A percentile compares a stretch with the other conserved stretches of the same genome.
phyloP scores from a whole-genome alignment of 2,329 filamentous ascomycete genomes.

The Nemania bipapillata region DNA sequence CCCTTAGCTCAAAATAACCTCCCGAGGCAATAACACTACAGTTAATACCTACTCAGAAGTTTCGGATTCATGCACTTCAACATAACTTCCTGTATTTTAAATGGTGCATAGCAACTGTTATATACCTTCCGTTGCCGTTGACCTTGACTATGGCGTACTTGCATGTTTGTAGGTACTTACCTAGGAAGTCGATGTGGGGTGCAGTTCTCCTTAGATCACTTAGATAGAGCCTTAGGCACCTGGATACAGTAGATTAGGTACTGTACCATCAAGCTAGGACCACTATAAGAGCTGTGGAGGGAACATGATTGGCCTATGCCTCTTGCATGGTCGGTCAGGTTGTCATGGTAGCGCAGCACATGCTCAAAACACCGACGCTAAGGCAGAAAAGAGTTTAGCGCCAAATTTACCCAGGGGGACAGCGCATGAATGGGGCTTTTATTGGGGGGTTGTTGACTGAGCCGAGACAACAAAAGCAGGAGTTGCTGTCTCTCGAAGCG shows the following conservation, averaged over 20 bases:
- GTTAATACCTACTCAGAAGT: background rate
- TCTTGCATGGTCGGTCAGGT: slow-evolving; percentile 29
- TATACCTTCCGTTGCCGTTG: background rate
- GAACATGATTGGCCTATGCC: slow-evolving; percentile 23
- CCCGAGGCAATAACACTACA: background rate
- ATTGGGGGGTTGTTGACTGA: slow-evolving; percentile 42
- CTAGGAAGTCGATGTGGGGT: slow-evolving; percentile 3
- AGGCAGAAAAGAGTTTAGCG: slow-evolving; percentile 32
- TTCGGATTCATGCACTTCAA: background rate
- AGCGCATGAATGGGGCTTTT: slow-evolving; percentile 37
- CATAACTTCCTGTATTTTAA: background rate
- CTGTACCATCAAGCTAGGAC: background rate
- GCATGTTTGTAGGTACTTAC: no score
- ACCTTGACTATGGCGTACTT: background rate
- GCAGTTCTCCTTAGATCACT: slow-evolving; percentile 10
- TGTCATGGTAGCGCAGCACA: slow-evolving; percentile 50
- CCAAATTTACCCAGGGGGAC: slow-evolving; percentile 42
- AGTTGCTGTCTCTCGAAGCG: slow-evolving; percentile 28
- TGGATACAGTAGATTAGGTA: no score
- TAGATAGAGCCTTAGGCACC: no score
- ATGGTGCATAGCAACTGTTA: background rate
- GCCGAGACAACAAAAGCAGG: slow-evolving; percentile 38
- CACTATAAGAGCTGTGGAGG: slow-evolving; percentile 2
- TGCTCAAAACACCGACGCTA: slow-evolving; percentile 40
- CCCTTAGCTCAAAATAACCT: background rate